Percentiles rank a stretch among this genome's conserved stretches.
Evolutionary conservation across 768 basidiomycete genomes (phyloP).

Genomic region (Wakefieldia striispora): DNA sequence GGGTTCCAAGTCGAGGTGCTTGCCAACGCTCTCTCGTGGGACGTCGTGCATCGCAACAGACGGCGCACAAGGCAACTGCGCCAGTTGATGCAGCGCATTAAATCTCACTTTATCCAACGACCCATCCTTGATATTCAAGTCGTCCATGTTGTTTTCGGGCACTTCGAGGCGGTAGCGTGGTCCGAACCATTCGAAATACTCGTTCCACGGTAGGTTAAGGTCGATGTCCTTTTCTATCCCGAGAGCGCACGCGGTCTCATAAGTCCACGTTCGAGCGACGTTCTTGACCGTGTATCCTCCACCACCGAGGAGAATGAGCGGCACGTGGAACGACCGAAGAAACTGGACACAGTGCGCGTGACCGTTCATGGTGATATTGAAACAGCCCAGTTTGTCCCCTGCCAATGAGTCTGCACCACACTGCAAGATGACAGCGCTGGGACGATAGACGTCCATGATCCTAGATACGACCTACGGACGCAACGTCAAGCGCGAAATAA

Average conservation of each 20-base stretch:
- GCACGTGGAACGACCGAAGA: conserved; percentile 77
- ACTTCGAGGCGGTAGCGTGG: conserved; percentile 94
- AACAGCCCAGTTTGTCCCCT: conserved; percentile 93
- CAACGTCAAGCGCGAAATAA: neutral
- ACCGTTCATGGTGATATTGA: conserved; percentile 94
- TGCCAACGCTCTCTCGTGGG: conserved; percentile 64
- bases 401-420: conserved; percentile 96
- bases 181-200: conserved; percentile 97
- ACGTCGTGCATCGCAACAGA: conserved; percentile 85
- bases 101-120: conserved; percentile 81
- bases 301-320: conserved; percentile 89
- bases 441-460: conserved; percentile 85
- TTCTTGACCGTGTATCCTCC: conserved; percentile 98
- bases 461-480: conserved; percentile 66
- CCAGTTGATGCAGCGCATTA: conserved; percentile 52
- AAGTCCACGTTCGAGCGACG: conserved; percentile 92
- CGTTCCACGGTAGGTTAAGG: conserved; percentile 77
- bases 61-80: conserved; percentile 69
- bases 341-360: conserved; percentile 92
- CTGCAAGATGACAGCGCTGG: conserved; percentile 86
- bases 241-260: conserved; percentile 94
- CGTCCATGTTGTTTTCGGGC: conserved; percentile 90
- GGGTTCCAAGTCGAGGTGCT: conserved; percentile 56
- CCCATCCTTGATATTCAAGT: conserved; percentile 78
- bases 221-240: conserved; percentile 79